Conservation (phyloP, 2,329 filamentous ascomycete species). For the Albophoma yamanashiensis region DNA sequence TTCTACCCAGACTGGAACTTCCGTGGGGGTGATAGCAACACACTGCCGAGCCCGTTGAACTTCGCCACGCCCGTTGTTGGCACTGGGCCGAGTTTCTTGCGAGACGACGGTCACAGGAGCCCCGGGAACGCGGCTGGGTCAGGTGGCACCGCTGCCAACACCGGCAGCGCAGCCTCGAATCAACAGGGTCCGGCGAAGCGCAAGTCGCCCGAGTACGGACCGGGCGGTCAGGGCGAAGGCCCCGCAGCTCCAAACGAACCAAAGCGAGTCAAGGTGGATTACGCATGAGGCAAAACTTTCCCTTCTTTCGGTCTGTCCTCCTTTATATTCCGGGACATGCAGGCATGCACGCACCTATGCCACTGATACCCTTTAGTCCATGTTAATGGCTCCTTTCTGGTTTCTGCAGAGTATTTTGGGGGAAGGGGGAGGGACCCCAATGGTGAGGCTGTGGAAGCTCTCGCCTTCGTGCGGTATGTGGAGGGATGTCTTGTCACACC, state of each 20-base stretch:
- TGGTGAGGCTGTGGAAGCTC: background rate
- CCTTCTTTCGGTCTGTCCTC: background rate
- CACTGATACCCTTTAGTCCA: slow-evolving; percentile 7
- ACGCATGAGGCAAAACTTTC: background rate
- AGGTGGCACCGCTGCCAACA: slow-evolving; percentile 6
- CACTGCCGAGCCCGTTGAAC: slow-evolving; percentile 82
- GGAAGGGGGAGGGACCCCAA: background rate
- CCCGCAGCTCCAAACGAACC: slow-evolving; percentile 33
- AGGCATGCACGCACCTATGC: background rate
- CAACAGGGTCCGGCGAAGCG: slow-evolving; percentile 29
- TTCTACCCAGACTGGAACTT: slow-evolving; percentile 93
- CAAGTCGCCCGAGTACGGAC: slow-evolving; percentile 43
- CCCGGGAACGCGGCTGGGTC: slow-evolving; percentile 5
- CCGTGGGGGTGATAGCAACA: slow-evolving; percentile 62
- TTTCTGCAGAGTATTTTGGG: background rate
- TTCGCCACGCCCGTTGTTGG: slow-evolving; percentile 73
- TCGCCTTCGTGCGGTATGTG: background rate
- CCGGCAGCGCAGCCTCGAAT: slow-evolving; percentile 4
- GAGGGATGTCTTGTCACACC: background rate
- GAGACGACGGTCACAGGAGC: slow-evolving; percentile 35
- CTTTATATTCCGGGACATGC: background rate
- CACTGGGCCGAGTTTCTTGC: slow-evolving; percentile 51
- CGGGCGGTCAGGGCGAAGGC: slow-evolving; percentile 27
- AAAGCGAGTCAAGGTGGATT: slow-evolving; percentile 44
- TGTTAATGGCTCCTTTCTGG: background rate